Percentiles rank a stretch among this genome's conserved stretches.
These are phyloP conservation scores for Dendrobium huoshanense DNA, from an alignment of 106 monocot genomes.

Conservation along the genomic window DNA sequence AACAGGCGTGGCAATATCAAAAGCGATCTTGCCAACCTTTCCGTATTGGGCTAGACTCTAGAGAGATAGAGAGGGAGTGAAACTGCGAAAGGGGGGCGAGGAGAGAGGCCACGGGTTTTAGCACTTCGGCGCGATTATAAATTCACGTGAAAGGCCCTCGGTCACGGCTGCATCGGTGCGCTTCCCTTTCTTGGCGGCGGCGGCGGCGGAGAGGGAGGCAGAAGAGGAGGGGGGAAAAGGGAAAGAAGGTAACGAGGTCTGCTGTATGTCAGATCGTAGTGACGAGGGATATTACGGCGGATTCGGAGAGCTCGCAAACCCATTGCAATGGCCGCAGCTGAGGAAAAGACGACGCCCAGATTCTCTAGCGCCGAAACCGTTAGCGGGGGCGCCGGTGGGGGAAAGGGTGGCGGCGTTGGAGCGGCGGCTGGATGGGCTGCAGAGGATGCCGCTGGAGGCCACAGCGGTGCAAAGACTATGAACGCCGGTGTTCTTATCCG, in stretches of 20 bases:
- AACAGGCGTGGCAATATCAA: background rate
- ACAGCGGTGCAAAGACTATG: background rate
- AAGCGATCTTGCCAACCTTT: slow-evolving; percentile 4
- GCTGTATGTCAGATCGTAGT: slow-evolving; percentile 74
- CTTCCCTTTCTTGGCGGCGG: slow-evolving; percentile 7
- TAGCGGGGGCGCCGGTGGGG: background rate
- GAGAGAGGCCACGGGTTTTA: background rate
- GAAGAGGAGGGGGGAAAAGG: background rate
- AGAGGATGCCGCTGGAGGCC: background rate
- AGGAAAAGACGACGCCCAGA: slow-evolving; percentile 81
- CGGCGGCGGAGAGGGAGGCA: background rate
- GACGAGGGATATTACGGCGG: slow-evolving; percentile 47
- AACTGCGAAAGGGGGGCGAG: background rate
- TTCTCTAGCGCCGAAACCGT: slow-evolving; percentile 12
- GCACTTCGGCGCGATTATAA: background rate
- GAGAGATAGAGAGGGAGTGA: background rate
- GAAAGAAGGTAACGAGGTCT: slow-evolving; percentile 14
- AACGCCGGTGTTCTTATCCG: slow-evolving; percentile 22
- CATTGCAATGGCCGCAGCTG: slow-evolving; percentile 88
- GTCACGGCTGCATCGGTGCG: background rate
- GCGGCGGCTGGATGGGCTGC: background rate
- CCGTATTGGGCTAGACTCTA: background rate
- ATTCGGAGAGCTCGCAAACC: slow-evolving; percentile 66
- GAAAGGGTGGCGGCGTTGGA: background rate
- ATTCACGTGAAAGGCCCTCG: background rate